Evolutionary conservation across 768 basidiomycete species (phyloP), one percentile per base, ranked within the genome.

Genomic region (Trametes sanguinea): DNA sequence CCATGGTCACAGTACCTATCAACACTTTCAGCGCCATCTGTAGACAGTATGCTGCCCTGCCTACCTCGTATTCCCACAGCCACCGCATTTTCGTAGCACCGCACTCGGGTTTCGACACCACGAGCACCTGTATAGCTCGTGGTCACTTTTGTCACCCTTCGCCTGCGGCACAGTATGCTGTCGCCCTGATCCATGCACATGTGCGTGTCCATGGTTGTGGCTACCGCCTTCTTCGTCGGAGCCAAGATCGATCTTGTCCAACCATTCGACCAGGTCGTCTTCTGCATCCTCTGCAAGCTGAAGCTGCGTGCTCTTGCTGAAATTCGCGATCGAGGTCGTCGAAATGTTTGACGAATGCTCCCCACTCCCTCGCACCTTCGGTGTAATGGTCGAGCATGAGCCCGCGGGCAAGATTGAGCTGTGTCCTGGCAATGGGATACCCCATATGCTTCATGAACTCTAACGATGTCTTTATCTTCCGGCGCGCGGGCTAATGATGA

Each of bases 31-130:
- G 14, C 14, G 30, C 5, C 8, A 3, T 32, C n/a, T 3, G 1
- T 11, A 13, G 14, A 10, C 9, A 29, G 5, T 4, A 2, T 22
- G 14, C 8, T 4, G 27, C 2, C 27, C 48, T 3, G 30, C 22
- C 5, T 48, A 79, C 80, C 78, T 78, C 6, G 76, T 73, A 45
- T 73, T 75, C 33, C 67, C 74, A 59, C 82, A 83, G 2, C 79
- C 76, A 2, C 71, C 68, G 63, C 85, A 86, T 69, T 62, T 66
- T 16, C 78, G 78, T 44, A 86, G 69, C 3, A 76, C 76, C 0
- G 84, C 84, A 51, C 82, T 86, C 2, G 86, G 85, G 56, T 87
- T 87, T 9, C 81, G 78, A 61, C 87, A 89, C 78, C 80, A 84
- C 17, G 85, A 84, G 65, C 88, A 89, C 16, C 79, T 74, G 14